Percentiles rank a stretch among this genome's conserved stretches.
Evolutionary conservation across 176 grass and related monocot genomes (phyloP).

Genomic region (Juncus effusus): DNA sequence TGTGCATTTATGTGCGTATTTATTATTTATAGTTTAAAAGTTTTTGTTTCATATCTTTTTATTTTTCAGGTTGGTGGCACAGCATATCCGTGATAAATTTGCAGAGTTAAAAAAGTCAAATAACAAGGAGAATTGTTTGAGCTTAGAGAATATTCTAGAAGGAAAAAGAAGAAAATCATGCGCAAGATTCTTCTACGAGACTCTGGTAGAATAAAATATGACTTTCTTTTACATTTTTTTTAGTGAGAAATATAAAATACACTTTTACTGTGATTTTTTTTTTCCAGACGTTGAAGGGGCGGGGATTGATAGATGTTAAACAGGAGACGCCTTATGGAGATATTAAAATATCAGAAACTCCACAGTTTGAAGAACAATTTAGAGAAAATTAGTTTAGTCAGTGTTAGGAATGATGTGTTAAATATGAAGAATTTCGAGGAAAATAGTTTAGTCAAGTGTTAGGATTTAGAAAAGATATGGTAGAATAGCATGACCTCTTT

Average conservation of each 20-base stretch:
- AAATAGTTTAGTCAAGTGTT: background rate
- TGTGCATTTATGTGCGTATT: slow-evolving; percentile 8
- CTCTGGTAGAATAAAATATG: slow-evolving; percentile 41
- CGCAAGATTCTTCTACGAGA: slow-evolving; percentile 90
- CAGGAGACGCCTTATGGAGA: slow-evolving; percentile 54
- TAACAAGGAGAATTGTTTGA: slow-evolving; percentile 31
- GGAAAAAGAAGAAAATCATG: slow-evolving; percentile 52
- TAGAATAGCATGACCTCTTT: background rate
- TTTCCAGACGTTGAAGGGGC: slow-evolving; percentile 60
- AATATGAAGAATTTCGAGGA: too few relatives aligned
- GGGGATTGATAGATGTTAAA: slow-evolving; percentile 50
- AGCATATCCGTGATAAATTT: slow-evolving; percentile 38
- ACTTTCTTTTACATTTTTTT: slow-evolving; percentile 13
- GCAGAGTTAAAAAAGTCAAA: slow-evolving; percentile 28
- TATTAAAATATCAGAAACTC: slow-evolving; percentile 43
- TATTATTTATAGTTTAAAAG: slow-evolving; percentile 7
- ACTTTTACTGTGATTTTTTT: background rate
- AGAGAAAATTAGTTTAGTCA: background rate
- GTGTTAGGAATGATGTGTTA: too few relatives aligned
- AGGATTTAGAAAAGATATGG: background rate
- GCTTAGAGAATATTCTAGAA: slow-evolving; percentile 46
- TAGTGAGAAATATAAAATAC: slow-evolving; percentile 1
- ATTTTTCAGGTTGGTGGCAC: slow-evolving; percentile 52
- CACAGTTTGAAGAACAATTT: slow-evolving; percentile 40
- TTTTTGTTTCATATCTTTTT: background rate